These are phyloP conservation scores for Apophysomyces variabilis DNA, from an alignment of 371 early-diverging fungal genomes.

Conservation along the genomic window DNA sequence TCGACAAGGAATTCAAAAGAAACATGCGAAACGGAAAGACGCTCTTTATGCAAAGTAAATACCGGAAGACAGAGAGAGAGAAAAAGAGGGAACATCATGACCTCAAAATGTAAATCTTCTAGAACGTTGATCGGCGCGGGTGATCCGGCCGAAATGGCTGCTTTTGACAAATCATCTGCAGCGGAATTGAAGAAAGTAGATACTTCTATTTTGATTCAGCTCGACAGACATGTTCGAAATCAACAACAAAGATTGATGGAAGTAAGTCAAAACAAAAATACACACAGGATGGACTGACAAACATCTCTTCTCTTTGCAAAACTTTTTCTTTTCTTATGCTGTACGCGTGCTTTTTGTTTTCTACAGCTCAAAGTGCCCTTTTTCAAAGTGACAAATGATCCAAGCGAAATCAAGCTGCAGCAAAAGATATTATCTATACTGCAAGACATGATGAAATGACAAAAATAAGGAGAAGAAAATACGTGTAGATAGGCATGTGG, in stretches of 20 bases:
- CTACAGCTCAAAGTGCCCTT: slow-evolving; percentile 43
- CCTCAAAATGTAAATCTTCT: background rate
- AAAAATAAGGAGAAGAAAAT: background rate
- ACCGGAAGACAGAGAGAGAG: no score
- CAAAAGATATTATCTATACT: slow-evolving; percentile 45
- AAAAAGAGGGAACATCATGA: background rate
- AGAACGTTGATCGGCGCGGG: slow-evolving; percentile 30
- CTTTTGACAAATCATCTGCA: slow-evolving; percentile 26
- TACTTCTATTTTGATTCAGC: slow-evolving; percentile 35
- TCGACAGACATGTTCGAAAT: slow-evolving; percentile 35
- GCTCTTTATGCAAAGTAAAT: slow-evolving; percentile 40
- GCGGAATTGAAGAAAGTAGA: slow-evolving; percentile 37
- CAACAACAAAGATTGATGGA: slow-evolving; percentile 34
- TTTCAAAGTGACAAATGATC: slow-evolving; percentile 37
- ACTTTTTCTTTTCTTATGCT: no score
- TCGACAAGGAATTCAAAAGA: slow-evolving; percentile 29
- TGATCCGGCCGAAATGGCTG: slow-evolving; percentile 16
- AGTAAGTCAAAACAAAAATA: slow-evolving; percentile 15
- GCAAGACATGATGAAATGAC: slow-evolving; percentile 42
- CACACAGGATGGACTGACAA: background rate
- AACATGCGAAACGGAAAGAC: slow-evolving; percentile 35
- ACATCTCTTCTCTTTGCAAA: background rate
- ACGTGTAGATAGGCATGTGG: background rate
- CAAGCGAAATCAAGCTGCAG: slow-evolving; percentile 37
- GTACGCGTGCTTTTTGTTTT: background rate